These are phyloP conservation scores for Candida berthetii DNA, from an alignment of 805 yeast species.

Conservation along the genomic window DNA sequence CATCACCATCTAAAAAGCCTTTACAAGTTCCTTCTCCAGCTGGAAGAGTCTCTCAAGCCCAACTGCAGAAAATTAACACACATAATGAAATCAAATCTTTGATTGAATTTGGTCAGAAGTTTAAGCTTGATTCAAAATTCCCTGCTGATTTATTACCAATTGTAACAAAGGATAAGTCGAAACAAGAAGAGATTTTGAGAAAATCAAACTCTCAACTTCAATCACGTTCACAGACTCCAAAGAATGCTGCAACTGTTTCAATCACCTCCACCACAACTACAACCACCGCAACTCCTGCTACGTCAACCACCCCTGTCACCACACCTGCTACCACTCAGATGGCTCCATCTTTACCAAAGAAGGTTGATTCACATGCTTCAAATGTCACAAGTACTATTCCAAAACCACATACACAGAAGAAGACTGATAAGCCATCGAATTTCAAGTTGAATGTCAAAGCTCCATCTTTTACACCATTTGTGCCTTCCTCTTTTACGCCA, in stretches of 20 bases:
- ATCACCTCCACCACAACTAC: slow-evolving; percentile 1
- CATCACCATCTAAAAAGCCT: slow-evolving; percentile 16
- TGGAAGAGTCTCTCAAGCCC: slow-evolving; percentile 4
- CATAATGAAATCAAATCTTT: slow-evolving; percentile 65
- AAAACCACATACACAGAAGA: slow-evolving; percentile 1
- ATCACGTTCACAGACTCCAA: slow-evolving; percentile 13
- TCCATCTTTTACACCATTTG: slow-evolving; percentile 54
- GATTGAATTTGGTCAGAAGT: slow-evolving; percentile 73
- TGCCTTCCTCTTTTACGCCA: slow-evolving; percentile 1
- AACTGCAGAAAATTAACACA: slow-evolving; percentile 33
- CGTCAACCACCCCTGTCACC: too few species aligned
- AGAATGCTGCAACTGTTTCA: slow-evolving; percentile 8
- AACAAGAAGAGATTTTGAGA: slow-evolving; percentile 53
- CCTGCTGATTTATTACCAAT: slow-evolving; percentile 57
- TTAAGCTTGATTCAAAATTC: slow-evolving; percentile 59
- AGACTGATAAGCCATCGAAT: slow-evolving; percentile 5
- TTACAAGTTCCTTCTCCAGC: slow-evolving; percentile 1
- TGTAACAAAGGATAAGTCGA: slow-evolving; percentile 57
- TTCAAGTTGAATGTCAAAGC: slow-evolving; percentile 70
- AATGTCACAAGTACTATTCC: too few species aligned
- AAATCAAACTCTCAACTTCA: slow-evolving; percentile 15
- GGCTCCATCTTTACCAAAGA: slow-evolving; percentile 2
- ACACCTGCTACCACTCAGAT: too few species aligned
- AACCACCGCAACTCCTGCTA: neutral
- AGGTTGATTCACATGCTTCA: neutral